Base-by-base conservation (phyloP, 331 rosid species). In the Quercus lobata region DNA sequence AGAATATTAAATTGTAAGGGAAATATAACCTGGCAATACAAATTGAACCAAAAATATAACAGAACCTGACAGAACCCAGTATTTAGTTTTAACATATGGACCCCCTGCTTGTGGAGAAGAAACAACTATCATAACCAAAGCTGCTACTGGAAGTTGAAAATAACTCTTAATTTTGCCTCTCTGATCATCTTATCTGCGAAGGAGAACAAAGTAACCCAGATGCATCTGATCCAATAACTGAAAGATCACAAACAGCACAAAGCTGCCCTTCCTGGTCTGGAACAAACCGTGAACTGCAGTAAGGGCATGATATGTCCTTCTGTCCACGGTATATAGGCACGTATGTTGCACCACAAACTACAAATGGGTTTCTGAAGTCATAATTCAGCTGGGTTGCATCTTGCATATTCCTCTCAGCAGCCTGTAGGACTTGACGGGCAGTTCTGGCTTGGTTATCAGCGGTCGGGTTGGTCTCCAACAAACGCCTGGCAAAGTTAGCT, bases 261-360 rank as follows among this genome's bases (percentile, higher is more conserved):
- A 95, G 77, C 87, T 86, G 85, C 60, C 97, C 98, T 81, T 91
- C 97, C 81, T 92, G 96, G 86, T 75, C 79, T 37, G 88, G 93
- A 74, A 95, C 97, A 79, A 95, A 92, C 69, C 97, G 92, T 6
- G 98, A 74, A 79, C 83, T 92, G 73, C 98, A 95, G 22, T 87
- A 95, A 0, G 98, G 96, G 90, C 98, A 95, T 4, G 91, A 88
- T 9, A 81, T 78, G 35, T 94, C 97, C 86, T 91, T 94, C 84
- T 94, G 97, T 79, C 98, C 98, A 19, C 97, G 85, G 76, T 95
- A 95, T 78, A 95, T 92, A 22, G 98, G 98, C 61, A 91, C 88
- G 46, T 90, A 89, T 16, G 98, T 92, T 19, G 94, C 96, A 15
- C 98, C 98, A 71, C 98, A 95, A 79, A 80, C 71, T 73, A 95